Evolutionary conservation across 2,329 filamentous ascomycete species (phyloP).

Genomic region (Aspergillus thermomutatus): DNA sequence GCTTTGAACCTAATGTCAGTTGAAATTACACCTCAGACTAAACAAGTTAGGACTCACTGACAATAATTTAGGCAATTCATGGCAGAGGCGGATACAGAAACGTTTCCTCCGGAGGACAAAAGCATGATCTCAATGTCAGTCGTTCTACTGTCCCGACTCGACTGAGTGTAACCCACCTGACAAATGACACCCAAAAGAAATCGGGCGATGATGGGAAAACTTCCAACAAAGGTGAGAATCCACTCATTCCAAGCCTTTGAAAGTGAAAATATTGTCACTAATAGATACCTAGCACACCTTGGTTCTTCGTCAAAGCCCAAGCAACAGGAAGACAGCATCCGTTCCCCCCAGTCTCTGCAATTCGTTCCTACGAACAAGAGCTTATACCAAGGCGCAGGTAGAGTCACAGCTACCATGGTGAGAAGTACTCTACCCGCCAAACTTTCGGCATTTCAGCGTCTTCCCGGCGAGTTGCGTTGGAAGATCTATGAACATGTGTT

Average conservation of each 20-base stretch:
- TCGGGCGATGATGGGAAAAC: not conserved
- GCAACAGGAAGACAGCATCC: not conserved
- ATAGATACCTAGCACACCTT: not conserved
- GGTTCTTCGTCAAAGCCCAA: not conserved
- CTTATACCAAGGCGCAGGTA: not conserved
- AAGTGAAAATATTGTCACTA: not conserved
- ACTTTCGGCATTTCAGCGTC: constrained; percentile 60
- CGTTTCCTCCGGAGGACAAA: not conserved
- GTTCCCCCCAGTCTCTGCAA: not conserved
- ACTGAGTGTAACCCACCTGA: not conserved
- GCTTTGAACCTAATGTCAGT: not conserved
- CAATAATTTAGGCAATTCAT: not conserved
- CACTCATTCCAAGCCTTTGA: not conserved
- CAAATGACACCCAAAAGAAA: not conserved
- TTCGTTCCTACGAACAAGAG: not conserved
- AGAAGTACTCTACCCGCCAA: not conserved
- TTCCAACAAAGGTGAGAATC: not conserved
- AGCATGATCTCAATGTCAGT: not conserved
- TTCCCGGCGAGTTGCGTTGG: constrained; percentile 68
- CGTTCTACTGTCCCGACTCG: not conserved
- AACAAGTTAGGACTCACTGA: not conserved
- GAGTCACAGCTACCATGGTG: not conserved
- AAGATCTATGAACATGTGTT: constrained; percentile 67
- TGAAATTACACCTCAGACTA: not conserved
- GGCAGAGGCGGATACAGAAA: not conserved